Percentiles rank a stretch among this genome's conserved stretches.
These are phyloP conservation scores for Fonsecaea pugnacius DNA, from an alignment of 2,329 filamentous ascomycete species.

Conservation along the genomic window DNA sequence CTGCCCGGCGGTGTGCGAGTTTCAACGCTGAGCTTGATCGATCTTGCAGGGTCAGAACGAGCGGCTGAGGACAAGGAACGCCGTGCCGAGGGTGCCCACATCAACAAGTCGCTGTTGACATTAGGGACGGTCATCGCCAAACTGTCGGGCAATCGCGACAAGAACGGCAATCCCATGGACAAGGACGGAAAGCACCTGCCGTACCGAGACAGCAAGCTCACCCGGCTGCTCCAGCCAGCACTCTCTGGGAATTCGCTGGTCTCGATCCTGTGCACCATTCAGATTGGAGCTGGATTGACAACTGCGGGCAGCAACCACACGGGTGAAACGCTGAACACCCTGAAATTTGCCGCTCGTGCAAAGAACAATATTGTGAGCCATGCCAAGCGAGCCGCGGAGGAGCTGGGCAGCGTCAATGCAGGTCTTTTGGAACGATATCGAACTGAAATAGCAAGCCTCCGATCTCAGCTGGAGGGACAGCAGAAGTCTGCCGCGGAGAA, in stretches of 20 bases:
- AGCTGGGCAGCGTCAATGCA: slow-evolving; percentile 67
- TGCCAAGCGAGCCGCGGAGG: slow-evolving; percentile 92
- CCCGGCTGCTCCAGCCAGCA: slow-evolving; percentile 85
- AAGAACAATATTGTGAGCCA: slow-evolving; percentile 99
- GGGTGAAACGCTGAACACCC: slow-evolving; percentile 87
- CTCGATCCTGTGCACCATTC: slow-evolving; percentile 96
- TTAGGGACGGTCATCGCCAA: slow-evolving; percentile 93
- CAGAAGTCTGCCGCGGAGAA: slow-evolving; percentile 68
- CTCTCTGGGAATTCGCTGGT: slow-evolving; percentile 92
- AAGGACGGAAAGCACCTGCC: slow-evolving; percentile 91
- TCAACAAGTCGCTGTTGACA: slow-evolving; percentile 96
- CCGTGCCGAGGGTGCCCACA: slow-evolving; percentile 91
- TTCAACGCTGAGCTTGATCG: slow-evolving; percentile 91
- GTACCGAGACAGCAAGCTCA: slow-evolving; percentile 97
- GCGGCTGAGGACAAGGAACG: slow-evolving; percentile 95
- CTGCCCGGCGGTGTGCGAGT: slow-evolving; percentile 89
- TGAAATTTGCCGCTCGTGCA: slow-evolving; percentile 94
- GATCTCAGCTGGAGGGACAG: slow-evolving; percentile 80
- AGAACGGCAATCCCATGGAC: slow-evolving; percentile 71
- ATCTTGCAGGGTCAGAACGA: slow-evolving; percentile 93
- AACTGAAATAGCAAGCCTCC: slow-evolving; percentile 85
- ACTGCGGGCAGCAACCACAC: slow-evolving; percentile 76
- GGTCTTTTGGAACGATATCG: slow-evolving; percentile 86
- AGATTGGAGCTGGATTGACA: slow-evolving; percentile 78
- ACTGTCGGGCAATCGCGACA: slow-evolving; percentile 87